Evolutionary conservation across 2,329 filamentous ascomycete species (phyloP).

Genomic region (Chrysoporthe puriensis): DNA sequence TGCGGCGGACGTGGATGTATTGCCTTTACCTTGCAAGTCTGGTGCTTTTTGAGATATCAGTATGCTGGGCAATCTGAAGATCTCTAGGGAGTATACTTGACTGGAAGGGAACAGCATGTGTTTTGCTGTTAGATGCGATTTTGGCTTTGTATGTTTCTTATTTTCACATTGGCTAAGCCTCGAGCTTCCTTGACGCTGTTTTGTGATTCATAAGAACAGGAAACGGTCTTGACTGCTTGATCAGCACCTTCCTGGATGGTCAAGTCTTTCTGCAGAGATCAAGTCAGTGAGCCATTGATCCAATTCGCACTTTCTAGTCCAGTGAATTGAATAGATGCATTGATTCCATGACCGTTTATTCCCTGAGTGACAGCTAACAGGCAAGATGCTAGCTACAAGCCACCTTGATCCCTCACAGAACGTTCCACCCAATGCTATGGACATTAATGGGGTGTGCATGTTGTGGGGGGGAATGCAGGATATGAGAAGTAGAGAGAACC

Average conservation of each 20-base stretch:
- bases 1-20: no score
- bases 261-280: background rate
- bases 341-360: slow-evolving; percentile 14
- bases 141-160: background rate
- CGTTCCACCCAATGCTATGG: slow-evolving; percentile 12
- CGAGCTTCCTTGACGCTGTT: background rate
- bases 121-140: background rate
- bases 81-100: background rate
- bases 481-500: slow-evolving; percentile 2
- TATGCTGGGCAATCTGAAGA: background rate
- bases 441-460: slow-evolving; percentile 11
- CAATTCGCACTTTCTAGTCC: background rate
- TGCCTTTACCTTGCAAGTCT: no score
- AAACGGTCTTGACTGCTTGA: background rate
- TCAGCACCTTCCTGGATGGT: background rate
- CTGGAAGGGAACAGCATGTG: background rate
- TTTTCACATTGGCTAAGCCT: background rate
- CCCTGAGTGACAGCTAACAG: slow-evolving; percentile 23
- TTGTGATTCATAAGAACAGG: background rate
- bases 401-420: slow-evolving; percentile 15
- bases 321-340: background rate
- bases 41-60: background rate
- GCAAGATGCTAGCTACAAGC: slow-evolving; percentile 25
- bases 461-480: slow-evolving; percentile 5
- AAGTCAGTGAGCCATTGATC: background rate